Evolutionary conservation across 805 yeast genomes (phyloP), one percentile per base, ranked within the genome.

Genomic region (Myxozyma geophila): DNA sequence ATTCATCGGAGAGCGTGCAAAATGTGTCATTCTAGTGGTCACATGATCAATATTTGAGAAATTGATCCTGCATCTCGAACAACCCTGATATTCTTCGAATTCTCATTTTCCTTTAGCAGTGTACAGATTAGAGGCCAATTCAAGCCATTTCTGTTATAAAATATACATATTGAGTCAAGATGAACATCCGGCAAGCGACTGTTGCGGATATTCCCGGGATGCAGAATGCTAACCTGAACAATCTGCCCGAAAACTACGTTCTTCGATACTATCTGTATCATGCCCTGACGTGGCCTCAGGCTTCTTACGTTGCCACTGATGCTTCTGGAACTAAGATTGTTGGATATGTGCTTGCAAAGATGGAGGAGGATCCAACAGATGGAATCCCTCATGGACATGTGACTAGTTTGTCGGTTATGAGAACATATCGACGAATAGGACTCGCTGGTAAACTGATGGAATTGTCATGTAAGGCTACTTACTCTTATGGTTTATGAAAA

Each of bases 241-340:
- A 70, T 35, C 52, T 71, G 59, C 99, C 99, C 6, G 99, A 95
- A 75, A 95, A 95, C 78, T 95, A 95, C 74, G 87, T 89, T 68
- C 79, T 92, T 76, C 92, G 92, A 76, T 95, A 92, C 78, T 95
- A 95, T 78, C 83, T 95, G 82, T 95, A 95, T 77, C 99, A 95
- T 77, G 83, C 91, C 8, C 79, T 93, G 57, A 87, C 98, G 43
- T 95, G 99, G 99, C 99, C 99, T 1, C 96, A 93, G 75, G 96
- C 96, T 13, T 90, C 97, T 47, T 95, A 87, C 79, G 98, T 95
- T 43, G 99, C 99, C 17, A 88, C 75, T 6, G 72, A 68, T 70
- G 60, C 95, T 1, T 84, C 87, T 35, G 88, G 84, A 67, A 84
- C 90, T 74, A 88, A 90, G 70, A 83, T 95, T 40, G 96, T 95